These are phyloP conservation scores for Casaregolazyma lundiana DNA, from an alignment of 1,139 yeast species.

Conservation along the genomic window DNA sequence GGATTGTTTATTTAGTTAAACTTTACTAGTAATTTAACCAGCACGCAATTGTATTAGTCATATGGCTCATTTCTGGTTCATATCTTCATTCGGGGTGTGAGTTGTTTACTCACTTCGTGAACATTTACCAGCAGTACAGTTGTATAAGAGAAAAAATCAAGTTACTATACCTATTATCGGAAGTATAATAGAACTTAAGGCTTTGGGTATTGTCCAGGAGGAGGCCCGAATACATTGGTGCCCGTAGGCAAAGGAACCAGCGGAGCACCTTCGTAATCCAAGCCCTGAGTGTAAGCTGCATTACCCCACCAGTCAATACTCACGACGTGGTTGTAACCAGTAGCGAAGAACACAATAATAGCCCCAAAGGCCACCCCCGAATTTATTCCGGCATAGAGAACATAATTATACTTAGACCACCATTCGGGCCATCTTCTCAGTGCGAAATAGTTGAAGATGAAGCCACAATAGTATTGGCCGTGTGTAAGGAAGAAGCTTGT, in stretches of 20 bases:
- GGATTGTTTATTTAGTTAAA: too few relatives aligned
- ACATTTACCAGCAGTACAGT: not conserved
- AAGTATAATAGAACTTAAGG: not conserved
- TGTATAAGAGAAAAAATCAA: not conserved
- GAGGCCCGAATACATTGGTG: constrained; percentile 48
- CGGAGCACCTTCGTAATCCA: constrained; percentile 37
- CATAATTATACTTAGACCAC: constrained; percentile 48
- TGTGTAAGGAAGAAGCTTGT: constrained; percentile 46
- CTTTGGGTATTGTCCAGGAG: constrained; percentile 12
- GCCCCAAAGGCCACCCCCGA: constrained; percentile 50
- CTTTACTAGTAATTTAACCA: too few relatives aligned
- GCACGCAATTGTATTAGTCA: too few relatives aligned
- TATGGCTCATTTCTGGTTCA: too few relatives aligned
- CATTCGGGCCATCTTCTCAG: constrained; percentile 45
- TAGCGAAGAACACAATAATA: constrained; percentile 46
- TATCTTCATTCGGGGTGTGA: too few relatives aligned
- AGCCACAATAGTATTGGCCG: constrained; percentile 51
- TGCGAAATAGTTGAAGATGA: constrained; percentile 47
- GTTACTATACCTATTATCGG: not conserved
- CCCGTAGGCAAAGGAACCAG: constrained; percentile 32
- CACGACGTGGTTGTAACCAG: constrained; percentile 40
- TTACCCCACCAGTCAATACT: constrained; percentile 56
- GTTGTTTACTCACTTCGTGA: too few relatives aligned
- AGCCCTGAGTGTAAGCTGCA: constrained; percentile 38
- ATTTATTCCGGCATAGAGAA: constrained; percentile 48